phyloP scores from a whole-genome alignment of 2,329 filamentous ascomycete genomes.

The Chaetomium olivaceum region DNA sequence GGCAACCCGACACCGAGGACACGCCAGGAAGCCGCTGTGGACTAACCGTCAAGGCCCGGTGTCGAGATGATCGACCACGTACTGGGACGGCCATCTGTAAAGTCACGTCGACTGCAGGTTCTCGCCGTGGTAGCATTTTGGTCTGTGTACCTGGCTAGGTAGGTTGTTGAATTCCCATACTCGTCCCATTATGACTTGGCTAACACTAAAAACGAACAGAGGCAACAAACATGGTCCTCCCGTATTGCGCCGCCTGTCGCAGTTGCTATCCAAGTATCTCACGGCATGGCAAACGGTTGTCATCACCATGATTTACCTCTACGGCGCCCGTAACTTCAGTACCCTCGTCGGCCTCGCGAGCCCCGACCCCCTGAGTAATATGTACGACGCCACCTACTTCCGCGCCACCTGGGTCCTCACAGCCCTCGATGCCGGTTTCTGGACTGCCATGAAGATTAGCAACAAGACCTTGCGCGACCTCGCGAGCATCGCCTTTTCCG shows the following conservation, averaged over 20 bases:
- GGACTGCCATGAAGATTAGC: slow-evolving; percentile 94
- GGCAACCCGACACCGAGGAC: background rate
- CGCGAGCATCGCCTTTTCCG: slow-evolving; percentile 77
- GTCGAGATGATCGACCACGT: slow-evolving; percentile 76
- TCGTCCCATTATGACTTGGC: background rate
- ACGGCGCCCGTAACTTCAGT: slow-evolving; percentile 88
- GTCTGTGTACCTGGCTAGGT: slow-evolving; percentile 81
- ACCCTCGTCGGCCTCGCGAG: slow-evolving; percentile 88
- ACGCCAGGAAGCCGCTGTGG: background rate
- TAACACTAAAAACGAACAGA: slow-evolving; percentile 47
- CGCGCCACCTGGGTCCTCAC: slow-evolving; percentile 96
- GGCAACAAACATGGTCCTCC: slow-evolving; percentile 90
- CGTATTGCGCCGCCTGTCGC: slow-evolving; percentile 68
- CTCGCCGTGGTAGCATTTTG: slow-evolving; percentile 89
- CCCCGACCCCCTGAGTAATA: slow-evolving; percentile 89
- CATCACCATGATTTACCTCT: slow-evolving; percentile 85
- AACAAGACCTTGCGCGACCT: slow-evolving; percentile 78
- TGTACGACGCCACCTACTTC: slow-evolving; percentile 91
- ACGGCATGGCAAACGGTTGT: slow-evolving; percentile 90
- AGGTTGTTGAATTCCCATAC: slow-evolving; percentile 33
- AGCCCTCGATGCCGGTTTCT: slow-evolving; percentile 92
- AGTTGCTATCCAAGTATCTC: slow-evolving; percentile 66
- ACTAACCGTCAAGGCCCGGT: background rate
- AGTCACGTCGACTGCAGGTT: slow-evolving; percentile 90
- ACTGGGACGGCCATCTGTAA: slow-evolving; percentile 82